Percentiles rank a stretch among this genome's conserved stretches.
Conservation (phyloP, 2,329 filamentous ascomycete genomes). For the Aspergillus tubingensis region DNA sequence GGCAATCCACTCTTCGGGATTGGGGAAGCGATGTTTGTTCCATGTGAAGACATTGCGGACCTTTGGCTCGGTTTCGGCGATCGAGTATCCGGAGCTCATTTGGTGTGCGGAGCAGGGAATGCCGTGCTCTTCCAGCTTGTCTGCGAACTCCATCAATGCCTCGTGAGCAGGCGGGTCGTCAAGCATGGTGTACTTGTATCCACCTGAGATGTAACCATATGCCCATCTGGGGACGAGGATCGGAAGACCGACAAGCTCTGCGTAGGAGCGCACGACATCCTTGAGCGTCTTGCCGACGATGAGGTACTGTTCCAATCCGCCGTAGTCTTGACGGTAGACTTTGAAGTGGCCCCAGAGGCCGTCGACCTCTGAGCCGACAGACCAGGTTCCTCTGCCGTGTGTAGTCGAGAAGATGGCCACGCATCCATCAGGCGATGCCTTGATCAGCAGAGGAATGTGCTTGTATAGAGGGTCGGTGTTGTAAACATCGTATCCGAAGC, state of each 20-base stretch:
- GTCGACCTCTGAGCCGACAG: conserved; percentile 71
- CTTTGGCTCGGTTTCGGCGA: conserved; percentile 67
- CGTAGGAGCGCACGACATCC: conserved; percentile 67
- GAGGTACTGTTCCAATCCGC: conserved; percentile 70
- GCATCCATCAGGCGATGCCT: conserved; percentile 64
- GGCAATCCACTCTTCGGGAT: conserved; percentile 64
- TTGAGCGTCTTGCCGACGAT: conserved; percentile 67
- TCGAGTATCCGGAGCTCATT: conserved; percentile 72
- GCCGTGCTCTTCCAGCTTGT: conserved; percentile 63
- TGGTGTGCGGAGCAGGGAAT: conserved; percentile 73
- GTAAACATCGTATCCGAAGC: conserved; percentile 72
- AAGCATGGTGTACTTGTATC: conserved; percentile 62
- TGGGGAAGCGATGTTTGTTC: conserved; percentile 70
- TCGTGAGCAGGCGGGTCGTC: conserved; percentile 59
- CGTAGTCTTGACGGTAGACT: conserved; percentile 71
- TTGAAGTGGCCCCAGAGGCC: conserved; percentile 76
- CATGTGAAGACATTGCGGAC: conserved; percentile 72
- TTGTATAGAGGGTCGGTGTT: conserved; percentile 74
- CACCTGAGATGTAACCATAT: conserved; percentile 71
- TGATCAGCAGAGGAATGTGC: conserved; percentile 72
- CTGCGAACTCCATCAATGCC: conserved; percentile 61
- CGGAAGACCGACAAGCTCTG: conserved; percentile 68
- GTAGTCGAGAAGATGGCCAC: conserved; percentile 69
- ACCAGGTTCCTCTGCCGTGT: conserved; percentile 65
- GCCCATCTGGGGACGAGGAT: conserved; percentile 70